phyloP scores from a whole-genome alignment of 1,139 yeast species.

The Williopsis jadinii region DNA sequence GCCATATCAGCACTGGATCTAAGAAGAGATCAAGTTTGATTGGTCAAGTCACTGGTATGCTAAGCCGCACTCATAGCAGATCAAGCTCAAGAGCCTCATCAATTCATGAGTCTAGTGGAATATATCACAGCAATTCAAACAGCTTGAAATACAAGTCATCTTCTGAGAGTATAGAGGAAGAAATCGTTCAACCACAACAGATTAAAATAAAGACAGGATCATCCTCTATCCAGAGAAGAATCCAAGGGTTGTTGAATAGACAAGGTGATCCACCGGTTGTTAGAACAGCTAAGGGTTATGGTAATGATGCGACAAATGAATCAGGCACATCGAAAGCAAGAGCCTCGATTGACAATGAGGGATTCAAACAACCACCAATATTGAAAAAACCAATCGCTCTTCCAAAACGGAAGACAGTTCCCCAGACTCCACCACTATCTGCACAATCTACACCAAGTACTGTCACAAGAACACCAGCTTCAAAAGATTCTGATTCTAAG shows the following conservation, averaged over 20 bases:
- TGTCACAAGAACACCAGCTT: constrained; percentile 16
- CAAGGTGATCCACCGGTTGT: constrained; percentile 35
- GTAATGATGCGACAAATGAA: constrained; percentile 29
- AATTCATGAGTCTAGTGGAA: constrained; percentile 18
- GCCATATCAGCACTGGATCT: constrained; percentile 21
- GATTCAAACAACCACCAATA: constrained; percentile 21
- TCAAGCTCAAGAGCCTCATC: constrained; percentile 22
- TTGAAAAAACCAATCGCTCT: constrained; percentile 11
- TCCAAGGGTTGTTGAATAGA: constrained; percentile 49
- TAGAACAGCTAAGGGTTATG: constrained; percentile 71
- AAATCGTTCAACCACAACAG: constrained; percentile 18
- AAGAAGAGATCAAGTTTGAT: constrained; percentile 16
- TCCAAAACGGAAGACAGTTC: constrained; percentile 1
- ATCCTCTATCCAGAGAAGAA: constrained; percentile 58
- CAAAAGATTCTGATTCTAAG: neutral
- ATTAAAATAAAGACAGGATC: constrained; percentile 29
- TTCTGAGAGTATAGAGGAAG: constrained; percentile 21
- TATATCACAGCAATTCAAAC: constrained; percentile 1
- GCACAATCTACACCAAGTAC: constrained; percentile 26
- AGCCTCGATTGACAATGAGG: constrained; percentile 14
- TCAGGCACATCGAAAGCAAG: neutral
- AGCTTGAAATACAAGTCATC: constrained; percentile 15
- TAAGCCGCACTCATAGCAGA: constrained; percentile 21
- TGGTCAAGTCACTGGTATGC: constrained; percentile 21
- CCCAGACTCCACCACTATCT: constrained; percentile 21